Evolutionary conservation across 2,329 filamentous ascomycete species (phyloP).

Genomic region (Beauveria bassiana): DNA sequence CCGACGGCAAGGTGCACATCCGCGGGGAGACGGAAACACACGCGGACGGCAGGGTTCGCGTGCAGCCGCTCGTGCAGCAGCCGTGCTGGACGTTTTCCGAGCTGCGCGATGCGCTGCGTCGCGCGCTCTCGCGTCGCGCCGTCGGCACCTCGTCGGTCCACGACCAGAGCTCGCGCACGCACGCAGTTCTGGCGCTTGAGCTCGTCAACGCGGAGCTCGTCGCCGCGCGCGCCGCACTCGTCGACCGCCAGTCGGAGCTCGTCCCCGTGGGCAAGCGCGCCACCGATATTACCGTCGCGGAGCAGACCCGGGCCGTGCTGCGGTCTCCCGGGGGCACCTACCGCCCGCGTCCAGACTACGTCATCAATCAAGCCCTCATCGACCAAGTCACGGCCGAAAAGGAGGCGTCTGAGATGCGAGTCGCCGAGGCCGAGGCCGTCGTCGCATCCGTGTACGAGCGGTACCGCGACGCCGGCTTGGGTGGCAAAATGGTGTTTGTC

Average conservation of each 20-base stretch:
- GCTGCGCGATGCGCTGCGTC: slow-evolving; percentile 21
- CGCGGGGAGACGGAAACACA: slow-evolving; percentile 34
- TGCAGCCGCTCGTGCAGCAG: slow-evolving; percentile 27
- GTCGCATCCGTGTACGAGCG: slow-evolving; percentile 20
- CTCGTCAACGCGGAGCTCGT: slow-evolving; percentile 29
- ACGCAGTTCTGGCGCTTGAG: slow-evolving; percentile 35
- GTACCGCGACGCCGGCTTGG: slow-evolving; percentile 19
- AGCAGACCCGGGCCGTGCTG: slow-evolving; percentile 21
- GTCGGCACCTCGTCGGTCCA: slow-evolving; percentile 33
- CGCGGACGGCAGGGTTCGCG: slow-evolving; percentile 31
- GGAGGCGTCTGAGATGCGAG: slow-evolving; percentile 23
- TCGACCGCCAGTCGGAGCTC: slow-evolving; percentile 34
- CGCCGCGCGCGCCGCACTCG: slow-evolving; percentile 27
- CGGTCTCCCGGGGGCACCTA: slow-evolving; percentile 24
- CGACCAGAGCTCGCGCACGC: slow-evolving; percentile 36
- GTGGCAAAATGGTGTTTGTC: slow-evolving; percentile 36
- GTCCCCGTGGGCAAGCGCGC: slow-evolving; percentile 29
- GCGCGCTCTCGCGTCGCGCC: slow-evolving; percentile 22
- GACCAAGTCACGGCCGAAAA: slow-evolving; percentile 32
- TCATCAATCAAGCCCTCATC: slow-evolving; percentile 28
- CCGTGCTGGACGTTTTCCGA: slow-evolving; percentile 29
- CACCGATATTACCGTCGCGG: slow-evolving; percentile 13
- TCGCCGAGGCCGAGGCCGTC: slow-evolving; percentile 27
- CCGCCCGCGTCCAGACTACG: slow-evolving; percentile 26
- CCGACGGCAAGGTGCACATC: slow-evolving; percentile 31